Base-by-base conservation (phyloP, 2,329 filamentous ascomycete genomes). In the Phaeomoniella chlamydospora region DNA sequence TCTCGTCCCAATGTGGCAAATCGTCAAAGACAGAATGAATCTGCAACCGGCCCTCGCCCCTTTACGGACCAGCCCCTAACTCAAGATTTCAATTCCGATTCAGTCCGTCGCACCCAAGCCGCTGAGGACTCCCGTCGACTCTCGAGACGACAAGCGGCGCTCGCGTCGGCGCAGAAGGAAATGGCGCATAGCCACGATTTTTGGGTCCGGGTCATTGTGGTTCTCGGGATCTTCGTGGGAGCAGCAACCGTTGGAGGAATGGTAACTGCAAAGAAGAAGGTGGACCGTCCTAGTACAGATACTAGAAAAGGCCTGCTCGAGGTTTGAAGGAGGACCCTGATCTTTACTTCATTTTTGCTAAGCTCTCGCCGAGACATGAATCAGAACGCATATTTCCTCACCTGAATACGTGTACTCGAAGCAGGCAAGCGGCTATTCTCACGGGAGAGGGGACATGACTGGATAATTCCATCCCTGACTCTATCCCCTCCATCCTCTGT, bases 51-150 rank as follows among this genome's bases (percentile, higher is more conserved):
- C 37, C 22, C 22, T 9, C 22, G 22, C 9, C 22, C 22, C 22
- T 26, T 26, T 26, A 26, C 22, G 9, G 22, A 26, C 22, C 22
- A 26, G n/a, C 18, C 73, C 76, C 45, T 82, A 26, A 26, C 6
- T n/a, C n/a, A 26, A 6, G 22, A 94, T 59, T 98, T 94, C 47
- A 79, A 96, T 59, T 70, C 72, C 29, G 64, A 61, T 30, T 67
- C 70, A 6, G 87, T 94, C 57, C 74, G 76, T 47, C 67, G 74
- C 42, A 92, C 84, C 40, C 84, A 93, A 43, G 65, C 70, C 34
- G 63, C 68, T 19, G 67, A 80, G 46, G 72, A 82, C 44, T 55
- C 60, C 52, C 51, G 69, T 47, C 53, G 65, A 47, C 48, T 53
- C 60, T 14, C 55, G 68, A 50, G 52, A 52, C 48, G 41, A 50